A percentile compares a stretch with the other conserved stretches of the same genome.
These are phyloP conservation scores for Hymenoscyphus repandus DNA, from an alignment of 2,329 filamentous ascomycete genomes.

Conservation along the genomic window DNA sequence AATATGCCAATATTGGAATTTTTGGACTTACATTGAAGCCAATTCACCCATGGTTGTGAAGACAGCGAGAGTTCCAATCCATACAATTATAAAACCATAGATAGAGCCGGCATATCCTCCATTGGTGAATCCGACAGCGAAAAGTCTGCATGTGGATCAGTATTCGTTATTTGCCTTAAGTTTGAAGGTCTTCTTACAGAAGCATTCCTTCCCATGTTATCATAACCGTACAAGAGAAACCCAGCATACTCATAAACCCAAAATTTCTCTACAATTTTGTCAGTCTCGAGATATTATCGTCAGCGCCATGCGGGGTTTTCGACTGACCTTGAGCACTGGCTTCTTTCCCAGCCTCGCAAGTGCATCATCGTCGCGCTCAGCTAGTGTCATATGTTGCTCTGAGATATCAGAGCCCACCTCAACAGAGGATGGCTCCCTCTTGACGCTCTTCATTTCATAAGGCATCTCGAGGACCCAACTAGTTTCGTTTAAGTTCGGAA, in stretches of 20 bases:
- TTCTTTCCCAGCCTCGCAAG: slow-evolving; percentile 10
- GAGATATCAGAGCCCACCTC: background rate
- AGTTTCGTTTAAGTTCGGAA: background rate
- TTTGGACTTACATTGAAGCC: slow-evolving; percentile 21
- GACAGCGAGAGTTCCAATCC: slow-evolving; percentile 23
- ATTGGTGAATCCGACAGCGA: background rate
- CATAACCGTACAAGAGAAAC: slow-evolving; percentile 37
- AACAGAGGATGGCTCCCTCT: background rate
- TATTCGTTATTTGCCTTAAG: slow-evolving; percentile 1
- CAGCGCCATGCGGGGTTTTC: background rate
- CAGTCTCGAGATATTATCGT: background rate
- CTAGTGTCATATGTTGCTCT: background rate
- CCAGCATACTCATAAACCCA: slow-evolving; percentile 36
- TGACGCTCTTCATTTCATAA: background rate
- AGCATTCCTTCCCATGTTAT: slow-evolving; percentile 37
- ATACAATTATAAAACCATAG: slow-evolving; percentile 33
- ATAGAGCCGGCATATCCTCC: slow-evolving; percentile 33
- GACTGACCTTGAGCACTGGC: slow-evolving; percentile 8
- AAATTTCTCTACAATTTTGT: slow-evolving; percentile 32
- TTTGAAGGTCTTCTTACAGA: background rate
- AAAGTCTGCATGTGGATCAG: slow-evolving; percentile 24
- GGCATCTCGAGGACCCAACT: background rate
- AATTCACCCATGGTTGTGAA: slow-evolving; percentile 21
- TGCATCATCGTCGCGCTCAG: slow-evolving; percentile 4
- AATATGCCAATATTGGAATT: background rate